phyloP scores from a whole-genome alignment of 495 filamentous ascomycete genomes.

The Penicillium coprophilum region DNA sequence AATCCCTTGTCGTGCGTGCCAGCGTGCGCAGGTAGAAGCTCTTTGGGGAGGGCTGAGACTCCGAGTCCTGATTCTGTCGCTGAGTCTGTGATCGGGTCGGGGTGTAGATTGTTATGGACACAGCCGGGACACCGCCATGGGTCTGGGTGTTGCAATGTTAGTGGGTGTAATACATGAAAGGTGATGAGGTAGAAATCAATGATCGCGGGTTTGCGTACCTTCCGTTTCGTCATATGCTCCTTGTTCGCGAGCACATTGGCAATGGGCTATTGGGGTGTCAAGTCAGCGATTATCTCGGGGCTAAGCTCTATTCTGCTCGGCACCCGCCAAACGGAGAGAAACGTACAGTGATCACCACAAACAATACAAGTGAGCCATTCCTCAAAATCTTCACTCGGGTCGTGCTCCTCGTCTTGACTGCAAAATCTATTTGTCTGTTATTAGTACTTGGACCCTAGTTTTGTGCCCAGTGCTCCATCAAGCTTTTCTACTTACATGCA shows the following conservation, averaged over 20 bases:
- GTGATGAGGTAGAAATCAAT: background rate
- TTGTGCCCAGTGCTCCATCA: constrained; percentile 8
- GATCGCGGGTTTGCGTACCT: constrained; percentile 46
- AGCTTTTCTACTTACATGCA: constrained; percentile 61
- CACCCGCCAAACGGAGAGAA: constrained; percentile 24
- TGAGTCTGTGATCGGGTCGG: constrained; percentile 43
- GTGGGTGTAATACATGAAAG: constrained; percentile 12
- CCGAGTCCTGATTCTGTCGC: constrained; percentile 43
- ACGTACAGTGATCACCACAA: constrained; percentile 89
- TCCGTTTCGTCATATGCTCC: constrained; percentile 67
- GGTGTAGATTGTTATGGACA: constrained; percentile 62
- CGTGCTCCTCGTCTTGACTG: constrained; percentile 77
- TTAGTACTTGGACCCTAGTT: constrained; percentile 21
- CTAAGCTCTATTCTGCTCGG: constrained; percentile 26
- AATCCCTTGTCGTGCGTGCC: constrained; percentile 71
- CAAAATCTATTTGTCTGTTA: constrained; percentile 59
- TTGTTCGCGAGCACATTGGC: constrained; percentile 85
- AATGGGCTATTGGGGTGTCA: constrained; percentile 62
- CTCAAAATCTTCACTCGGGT: constrained; percentile 86
- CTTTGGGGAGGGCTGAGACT: constrained; percentile 60
- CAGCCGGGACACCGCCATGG: constrained; percentile 83
- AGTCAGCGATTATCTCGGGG: constrained; percentile 34
- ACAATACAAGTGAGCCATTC: constrained; percentile 73
- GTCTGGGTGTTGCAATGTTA: constrained; percentile 40
- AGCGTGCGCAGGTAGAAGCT: constrained; percentile 72